A percentile compares a stretch with the other conserved stretches of the same genome.
These are phyloP conservation scores for Bruguiera parviflora DNA, from an alignment of 345 rosid species.

Conservation along the genomic window DNA sequence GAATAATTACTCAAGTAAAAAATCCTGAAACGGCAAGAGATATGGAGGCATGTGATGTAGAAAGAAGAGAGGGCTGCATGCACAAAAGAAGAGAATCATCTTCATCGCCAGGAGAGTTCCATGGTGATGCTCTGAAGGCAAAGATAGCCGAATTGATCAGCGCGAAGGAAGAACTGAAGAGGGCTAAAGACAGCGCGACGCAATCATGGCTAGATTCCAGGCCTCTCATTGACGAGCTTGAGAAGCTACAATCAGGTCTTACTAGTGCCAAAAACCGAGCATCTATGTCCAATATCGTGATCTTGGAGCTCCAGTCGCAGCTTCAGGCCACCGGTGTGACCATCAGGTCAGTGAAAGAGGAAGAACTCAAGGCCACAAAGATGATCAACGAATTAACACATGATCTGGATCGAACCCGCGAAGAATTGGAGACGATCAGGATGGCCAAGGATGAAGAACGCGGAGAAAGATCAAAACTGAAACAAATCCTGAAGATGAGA, in stretches of 20 bases:
- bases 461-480: slow-evolving; percentile 28
- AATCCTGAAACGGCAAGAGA: too few species aligned
- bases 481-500: slow-evolving; percentile 36
- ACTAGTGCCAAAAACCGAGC: slow-evolving; percentile 30
- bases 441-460: slow-evolving; percentile 25
- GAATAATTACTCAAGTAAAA: too few species aligned
- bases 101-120: neutral
- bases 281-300: slow-evolving; percentile 28
- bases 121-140: slow-evolving; percentile 13
- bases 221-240: slow-evolving; percentile 55
- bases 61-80: slow-evolving; percentile 1
- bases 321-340: slow-evolving; percentile 22
- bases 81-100: slow-evolving; percentile 5
- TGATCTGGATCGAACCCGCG: slow-evolving; percentile 18
- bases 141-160: slow-evolving; percentile 32
- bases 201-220: slow-evolving; percentile 57
- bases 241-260: slow-evolving; percentile 37
- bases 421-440: slow-evolving; percentile 28
- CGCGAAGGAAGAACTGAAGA: slow-evolving; percentile 34
- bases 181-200: slow-evolving; percentile 39
- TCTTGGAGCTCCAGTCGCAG: slow-evolving; percentile 38
- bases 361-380: slow-evolving; percentile 26
- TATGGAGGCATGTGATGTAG: slow-evolving; percentile 13
- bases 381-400: slow-evolving; percentile 20
- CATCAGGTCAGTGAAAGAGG: slow-evolving; percentile 28